A percentile compares a stretch with the other conserved stretches of the same genome.
These are phyloP conservation scores for Cronartium quercuum DNA, from an alignment of 1,284 basidiomycete genomes.

Conservation along the genomic window DNA sequence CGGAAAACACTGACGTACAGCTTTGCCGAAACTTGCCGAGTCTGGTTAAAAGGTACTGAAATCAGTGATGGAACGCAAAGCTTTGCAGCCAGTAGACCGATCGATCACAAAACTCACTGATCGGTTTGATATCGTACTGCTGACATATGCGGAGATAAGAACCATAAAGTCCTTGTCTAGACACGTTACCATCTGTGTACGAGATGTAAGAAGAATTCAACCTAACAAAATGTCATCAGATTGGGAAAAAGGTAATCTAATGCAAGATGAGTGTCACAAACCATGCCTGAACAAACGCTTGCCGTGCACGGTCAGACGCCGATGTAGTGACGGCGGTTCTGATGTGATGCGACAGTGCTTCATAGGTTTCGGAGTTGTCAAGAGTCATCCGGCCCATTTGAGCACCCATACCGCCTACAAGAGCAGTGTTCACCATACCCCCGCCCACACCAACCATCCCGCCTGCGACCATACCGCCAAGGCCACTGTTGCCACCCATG, in stretches of 20 bases:
- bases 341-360: slow-evolving; percentile 76
- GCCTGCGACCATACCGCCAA: background rate
- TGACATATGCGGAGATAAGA: slow-evolving; percentile 84
- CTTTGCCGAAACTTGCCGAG: slow-evolving; percentile 86
- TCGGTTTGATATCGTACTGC: slow-evolving; percentile 79
- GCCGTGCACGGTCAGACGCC: slow-evolving; percentile 76
- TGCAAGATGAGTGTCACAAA: slow-evolving; percentile 50
- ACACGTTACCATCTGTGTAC: slow-evolving; percentile 82
- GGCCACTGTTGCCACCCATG: background rate
- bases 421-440: slow-evolving; percentile 20
- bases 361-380: slow-evolving; percentile 61
- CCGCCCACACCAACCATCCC: slow-evolving; percentile 8
- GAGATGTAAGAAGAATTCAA: slow-evolving; percentile 76
- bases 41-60: slow-evolving; percentile 47
- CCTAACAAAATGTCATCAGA: slow-evolving; percentile 54
- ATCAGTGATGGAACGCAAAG: background rate
- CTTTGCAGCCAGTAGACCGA: too few relatives aligned
- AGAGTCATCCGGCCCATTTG: slow-evolving; percentile 35
- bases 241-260: background rate
- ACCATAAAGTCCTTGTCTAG: slow-evolving; percentile 78
- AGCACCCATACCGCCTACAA: slow-evolving; percentile 32
- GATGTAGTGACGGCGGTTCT: slow-evolving; percentile 78
- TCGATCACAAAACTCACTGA: slow-evolving; percentile 53
- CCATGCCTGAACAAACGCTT: slow-evolving; percentile 84
- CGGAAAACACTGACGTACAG: slow-evolving; percentile 81